Base-by-base conservation (phyloP, 2,329 filamentous ascomycete species). In the Thermothelomyces thermophilus region DNA sequence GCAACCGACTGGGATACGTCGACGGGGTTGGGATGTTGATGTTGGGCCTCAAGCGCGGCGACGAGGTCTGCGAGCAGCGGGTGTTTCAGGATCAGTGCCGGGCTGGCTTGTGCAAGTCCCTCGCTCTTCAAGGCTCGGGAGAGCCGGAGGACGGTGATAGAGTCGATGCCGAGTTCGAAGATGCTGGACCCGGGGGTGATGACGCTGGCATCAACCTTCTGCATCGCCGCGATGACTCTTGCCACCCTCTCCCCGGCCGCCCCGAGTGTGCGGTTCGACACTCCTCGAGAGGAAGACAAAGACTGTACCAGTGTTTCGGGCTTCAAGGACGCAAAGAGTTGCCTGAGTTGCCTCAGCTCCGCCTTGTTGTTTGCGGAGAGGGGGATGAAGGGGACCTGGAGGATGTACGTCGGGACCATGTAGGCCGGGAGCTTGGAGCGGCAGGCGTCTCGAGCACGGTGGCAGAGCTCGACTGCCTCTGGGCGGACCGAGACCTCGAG, bases 361-460 rank as follows among this genome's bases (percentile, higher is more conserved):
- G 86, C 84, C 63, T 96, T 96, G 67, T 95, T 95, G 65, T 95
- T 96, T 6, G 86, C 72, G 1, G 88, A 94, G 0, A 96, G 72
- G 0, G 90, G 90, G 47, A 96, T 82, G 7, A 71, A 74, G 0
- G 82, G 76, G 7, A 95, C 68, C 3, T 77, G 78, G 20, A 95
- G 71, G 51, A 94, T 82, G 61, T 93, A 87, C 0, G 88, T 90
- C 0, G 90, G 91, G 2, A 96, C 79, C 90, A 96, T 96, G 64
- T 96, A 96, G 0, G 76, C 78, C 0, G 90, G 87, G 3, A 96
- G 74, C 19, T 73, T 80, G 2, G 77, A 71, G 30, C 78, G 77
- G 58, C 90, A 95, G n/a, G 80, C 77, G 20, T 76, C 70, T 56
- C 75, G 75, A 5, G 82, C 77, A 3, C 64, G 64, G 0, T 62